A percentile compares a stretch with the other conserved stretches of the same genome.
phyloP scores from a whole-genome alignment of 2,329 filamentous ascomycete species.

The Hypoxylon sp. region DNA sequence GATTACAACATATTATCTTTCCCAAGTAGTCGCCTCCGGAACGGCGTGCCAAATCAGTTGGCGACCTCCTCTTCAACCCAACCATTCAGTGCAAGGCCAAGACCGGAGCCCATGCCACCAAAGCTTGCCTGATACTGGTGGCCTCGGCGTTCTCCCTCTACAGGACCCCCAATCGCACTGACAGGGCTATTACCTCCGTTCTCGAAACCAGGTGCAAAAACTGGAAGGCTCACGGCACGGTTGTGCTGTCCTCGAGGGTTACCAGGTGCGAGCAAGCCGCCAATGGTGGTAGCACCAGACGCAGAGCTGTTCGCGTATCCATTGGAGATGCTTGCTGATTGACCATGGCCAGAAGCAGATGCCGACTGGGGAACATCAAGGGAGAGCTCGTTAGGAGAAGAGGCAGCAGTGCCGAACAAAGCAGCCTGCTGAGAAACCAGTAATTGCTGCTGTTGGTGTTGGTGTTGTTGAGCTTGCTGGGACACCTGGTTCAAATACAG shows the following conservation, averaged over 20 bases:
- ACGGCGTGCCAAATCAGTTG: slow-evolving; percentile 60
- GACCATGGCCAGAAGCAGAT: slow-evolving; percentile 73
- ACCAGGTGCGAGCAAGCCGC: slow-evolving; percentile 81
- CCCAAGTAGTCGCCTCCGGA: slow-evolving; percentile 43
- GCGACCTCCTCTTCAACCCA: slow-evolving; percentile 78
- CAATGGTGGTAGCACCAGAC: slow-evolving; percentile 77
- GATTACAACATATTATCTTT: slow-evolving; percentile 63
- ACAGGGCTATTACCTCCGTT: slow-evolving; percentile 70
- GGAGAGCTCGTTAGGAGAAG: slow-evolving; percentile 69
- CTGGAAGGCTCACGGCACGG: slow-evolving; percentile 90
- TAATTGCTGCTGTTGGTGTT: slow-evolving; percentile 80
- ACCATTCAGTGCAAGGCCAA: slow-evolving; percentile 74
- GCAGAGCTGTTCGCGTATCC: slow-evolving; percentile 70
- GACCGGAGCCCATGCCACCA: slow-evolving; percentile 71
- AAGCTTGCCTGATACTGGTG: slow-evolving; percentile 78
- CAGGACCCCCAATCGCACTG: slow-evolving; percentile 63
- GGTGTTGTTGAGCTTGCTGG: slow-evolving; percentile 79
- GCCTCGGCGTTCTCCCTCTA: slow-evolving; percentile 71
- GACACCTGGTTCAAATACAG: slow-evolving; percentile 92
- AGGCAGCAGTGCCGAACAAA: slow-evolving; percentile 81
- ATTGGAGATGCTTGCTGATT: slow-evolving; percentile 76
- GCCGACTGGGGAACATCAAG: slow-evolving; percentile 74
- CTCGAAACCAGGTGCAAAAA: slow-evolving; percentile 74
- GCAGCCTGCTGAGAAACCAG: slow-evolving; percentile 83
- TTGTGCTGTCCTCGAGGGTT: slow-evolving; percentile 75